These are phyloP conservation scores for Paratinospora sagittata DNA, from an alignment of 164 flowering plant genomes.

Conservation along the genomic window DNA sequence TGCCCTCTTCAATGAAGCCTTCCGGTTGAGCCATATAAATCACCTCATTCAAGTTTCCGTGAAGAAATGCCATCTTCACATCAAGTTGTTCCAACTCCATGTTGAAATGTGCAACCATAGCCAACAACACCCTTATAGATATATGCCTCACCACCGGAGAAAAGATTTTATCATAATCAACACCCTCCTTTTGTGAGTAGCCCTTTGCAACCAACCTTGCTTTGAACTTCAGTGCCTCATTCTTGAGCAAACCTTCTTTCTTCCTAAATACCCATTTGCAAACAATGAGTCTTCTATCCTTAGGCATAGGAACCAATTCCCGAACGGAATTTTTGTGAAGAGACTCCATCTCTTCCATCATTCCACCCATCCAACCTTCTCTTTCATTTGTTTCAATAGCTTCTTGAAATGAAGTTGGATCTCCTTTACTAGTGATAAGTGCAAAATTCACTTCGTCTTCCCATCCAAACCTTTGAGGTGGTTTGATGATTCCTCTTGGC, in stretches of 20 bases:
- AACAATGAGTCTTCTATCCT: background rate
- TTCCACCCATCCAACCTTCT: background rate
- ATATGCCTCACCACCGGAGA: background rate
- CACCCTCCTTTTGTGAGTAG: slow-evolving; percentile 1
- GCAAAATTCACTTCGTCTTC: background rate
- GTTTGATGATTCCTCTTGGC: background rate
- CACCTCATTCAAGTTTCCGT: background rate
- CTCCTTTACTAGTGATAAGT: background rate
- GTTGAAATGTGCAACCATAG: background rate
- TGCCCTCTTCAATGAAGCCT: background rate
- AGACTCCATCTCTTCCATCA: slow-evolving; percentile 2
- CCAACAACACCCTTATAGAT: slow-evolving; percentile 2
- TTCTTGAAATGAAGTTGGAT: background rate
- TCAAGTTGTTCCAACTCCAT: background rate
- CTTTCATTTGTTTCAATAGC: background rate
- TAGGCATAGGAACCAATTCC: slow-evolving; percentile 2
- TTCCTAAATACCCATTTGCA: background rate
- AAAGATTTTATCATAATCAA: slow-evolving; percentile 1
- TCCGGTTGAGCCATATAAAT: background rate
- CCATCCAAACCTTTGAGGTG: background rate
- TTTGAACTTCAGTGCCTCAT: background rate
- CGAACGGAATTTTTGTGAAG: background rate
- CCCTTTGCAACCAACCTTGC: background rate
- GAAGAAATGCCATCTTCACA: background rate
- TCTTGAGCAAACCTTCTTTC: background rate